Percentiles rank a stretch among this genome's conserved stretches.
Evolutionary conservation across 305 asterid species (phyloP).

Genomic region (Ilex paraguariensis): DNA sequence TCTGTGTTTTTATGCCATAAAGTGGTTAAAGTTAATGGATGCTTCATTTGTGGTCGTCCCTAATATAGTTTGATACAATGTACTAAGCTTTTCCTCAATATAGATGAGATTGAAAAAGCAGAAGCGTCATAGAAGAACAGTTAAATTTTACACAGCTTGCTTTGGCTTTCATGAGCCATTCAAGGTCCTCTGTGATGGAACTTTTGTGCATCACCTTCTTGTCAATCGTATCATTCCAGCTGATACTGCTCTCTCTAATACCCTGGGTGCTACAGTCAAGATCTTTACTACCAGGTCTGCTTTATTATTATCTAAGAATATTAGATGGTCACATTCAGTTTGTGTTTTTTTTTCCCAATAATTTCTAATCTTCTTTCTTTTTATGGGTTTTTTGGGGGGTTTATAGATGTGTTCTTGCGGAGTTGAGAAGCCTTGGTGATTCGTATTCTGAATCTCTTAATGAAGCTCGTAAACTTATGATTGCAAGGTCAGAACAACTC

Average conservation of each 20-base stretch:
- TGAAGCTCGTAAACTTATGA: constrained; percentile 60
- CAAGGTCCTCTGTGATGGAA: constrained; percentile 94
- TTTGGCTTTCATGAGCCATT: constrained; percentile 88
- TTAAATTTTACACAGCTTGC: constrained; percentile 77
- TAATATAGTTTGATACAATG: too few species aligned
- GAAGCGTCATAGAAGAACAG: constrained; percentile 69
- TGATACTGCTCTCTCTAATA: constrained; percentile 73
- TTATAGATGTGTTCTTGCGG: constrained; percentile 78
- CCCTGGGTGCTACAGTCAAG: constrained; percentile 64
- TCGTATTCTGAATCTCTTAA: constrained; percentile 44
- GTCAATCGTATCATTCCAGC: constrained; percentile 53
- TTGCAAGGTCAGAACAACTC: constrained; percentile 48
- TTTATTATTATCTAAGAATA: too few species aligned
- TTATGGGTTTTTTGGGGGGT: constrained; percentile 11
- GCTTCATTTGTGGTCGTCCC: too few species aligned
- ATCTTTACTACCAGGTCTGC: constrained; percentile 78
- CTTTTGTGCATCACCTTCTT: constrained; percentile 39
- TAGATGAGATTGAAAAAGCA: constrained; percentile 86
- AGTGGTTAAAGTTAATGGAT: too few species aligned
- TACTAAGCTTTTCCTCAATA: not conserved
- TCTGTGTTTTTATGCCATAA: too few species aligned
- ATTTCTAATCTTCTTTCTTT: too few species aligned
- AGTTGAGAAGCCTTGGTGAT: constrained; percentile 70
- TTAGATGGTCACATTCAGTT: too few species aligned
- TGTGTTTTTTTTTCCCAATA: too few species aligned